Evolutionary conservation across 768 basidiomycete species (phyloP).

Genomic region (Lactarius pseudohatsudake): DNA sequence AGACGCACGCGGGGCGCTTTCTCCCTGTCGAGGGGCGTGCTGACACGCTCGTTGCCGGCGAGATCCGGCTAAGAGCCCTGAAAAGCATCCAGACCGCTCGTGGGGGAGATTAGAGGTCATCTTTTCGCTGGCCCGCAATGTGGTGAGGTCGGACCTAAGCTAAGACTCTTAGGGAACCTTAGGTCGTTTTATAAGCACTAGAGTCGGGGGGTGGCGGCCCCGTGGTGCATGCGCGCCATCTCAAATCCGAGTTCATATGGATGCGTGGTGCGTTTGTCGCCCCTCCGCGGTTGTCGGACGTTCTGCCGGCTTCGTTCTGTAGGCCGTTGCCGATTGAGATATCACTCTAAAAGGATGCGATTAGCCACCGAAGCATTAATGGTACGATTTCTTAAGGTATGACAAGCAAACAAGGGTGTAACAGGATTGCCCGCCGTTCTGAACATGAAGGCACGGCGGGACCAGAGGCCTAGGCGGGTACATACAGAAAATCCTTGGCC

Average conservation of each 20-base stretch:
- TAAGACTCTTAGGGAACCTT: neutral
- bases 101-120: conserved; percentile 14
- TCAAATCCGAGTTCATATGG: conserved; percentile 14
- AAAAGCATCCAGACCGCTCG: conserved; percentile 26
- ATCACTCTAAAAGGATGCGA: conserved; percentile 18
- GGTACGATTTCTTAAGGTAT: conserved; percentile 20
- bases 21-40: neutral
- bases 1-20: conserved; percentile 15
- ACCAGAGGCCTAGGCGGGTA: neutral
- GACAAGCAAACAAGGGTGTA: conserved; percentile 5
- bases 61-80: conserved; percentile 24
- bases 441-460: conserved; percentile 2
- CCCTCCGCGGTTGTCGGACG: conserved; percentile 28
- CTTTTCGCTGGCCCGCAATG: neutral
- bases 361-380: conserved; percentile 13
- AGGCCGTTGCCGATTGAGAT: conserved; percentile 12
- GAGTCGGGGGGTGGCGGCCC: neutral
- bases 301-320: conserved; percentile 21
- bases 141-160: neutral
- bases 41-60: conserved; percentile 22
- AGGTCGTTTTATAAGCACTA: conserved; percentile 16
- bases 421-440: conserved; percentile 14
- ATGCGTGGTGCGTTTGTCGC: conserved; percentile 20
- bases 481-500: conserved; percentile 10
- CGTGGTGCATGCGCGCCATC: conserved; percentile 22